These are phyloP conservation scores for Paraglomus occultum DNA, from an alignment of 192 early-diverging fungal genomes.

Conservation along the genomic window DNA sequence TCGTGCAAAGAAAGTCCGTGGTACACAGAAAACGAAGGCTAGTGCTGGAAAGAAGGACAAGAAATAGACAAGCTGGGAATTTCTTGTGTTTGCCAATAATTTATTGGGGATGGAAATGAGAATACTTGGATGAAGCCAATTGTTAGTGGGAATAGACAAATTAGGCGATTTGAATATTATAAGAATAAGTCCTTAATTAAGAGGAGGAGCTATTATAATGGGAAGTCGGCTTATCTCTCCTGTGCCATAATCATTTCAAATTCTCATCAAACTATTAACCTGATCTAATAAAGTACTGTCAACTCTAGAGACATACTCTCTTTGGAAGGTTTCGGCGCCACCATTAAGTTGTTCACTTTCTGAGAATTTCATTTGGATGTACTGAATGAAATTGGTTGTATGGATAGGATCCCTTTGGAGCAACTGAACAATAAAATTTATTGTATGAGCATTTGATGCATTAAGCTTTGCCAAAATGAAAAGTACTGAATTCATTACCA, in stretches of 20 bases:
- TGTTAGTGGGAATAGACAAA: no score
- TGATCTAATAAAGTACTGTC: slow-evolving; percentile 45
- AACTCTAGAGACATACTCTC: slow-evolving; percentile 42
- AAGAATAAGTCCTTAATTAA: no score
- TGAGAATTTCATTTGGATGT: slow-evolving; percentile 49
- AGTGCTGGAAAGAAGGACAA: slow-evolving; percentile 61
- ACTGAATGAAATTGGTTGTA: slow-evolving; percentile 50
- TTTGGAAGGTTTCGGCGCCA: slow-evolving; percentile 39
- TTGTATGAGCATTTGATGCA: not conserved
- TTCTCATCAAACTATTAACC: slow-evolving; percentile 28
- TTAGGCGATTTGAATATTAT: no score
- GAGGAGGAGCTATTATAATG: no score
- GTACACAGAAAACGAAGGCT: slow-evolving; percentile 90
- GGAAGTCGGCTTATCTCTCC: no score
- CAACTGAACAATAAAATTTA: slow-evolving; percentile 30
- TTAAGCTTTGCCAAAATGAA: slow-evolving; percentile 2
- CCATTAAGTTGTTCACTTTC: slow-evolving; percentile 54
- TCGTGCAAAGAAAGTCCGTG: slow-evolving; percentile 97
- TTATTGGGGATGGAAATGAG: no score
- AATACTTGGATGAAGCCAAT: no score
- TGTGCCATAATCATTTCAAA: not conserved
- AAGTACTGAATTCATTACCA: slow-evolving; percentile 25
- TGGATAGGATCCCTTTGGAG: slow-evolving; percentile 59
- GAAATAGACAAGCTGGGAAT: not conserved
- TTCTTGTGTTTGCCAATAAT: no score